Percentiles rank a stretch among this genome's conserved stretches.
Conservation (phyloP, 1,139 yeast genomes). For the Blastobotrys persicus region DNA sequence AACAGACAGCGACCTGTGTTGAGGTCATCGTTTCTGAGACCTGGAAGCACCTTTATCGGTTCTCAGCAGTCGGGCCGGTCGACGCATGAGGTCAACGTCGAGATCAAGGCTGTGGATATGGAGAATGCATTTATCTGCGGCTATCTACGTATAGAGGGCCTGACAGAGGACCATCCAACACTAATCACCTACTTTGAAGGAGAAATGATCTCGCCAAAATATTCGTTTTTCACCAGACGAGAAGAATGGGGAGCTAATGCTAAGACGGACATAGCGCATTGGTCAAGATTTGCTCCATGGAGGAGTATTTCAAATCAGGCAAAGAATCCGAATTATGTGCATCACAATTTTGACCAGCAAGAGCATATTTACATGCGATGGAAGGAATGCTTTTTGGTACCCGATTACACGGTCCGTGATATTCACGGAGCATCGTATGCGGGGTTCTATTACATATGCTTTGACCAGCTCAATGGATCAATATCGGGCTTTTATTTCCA, state of each 20-base stretch:
- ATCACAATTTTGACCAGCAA: constrained; percentile 37
- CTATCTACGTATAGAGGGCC: constrained; percentile 72
- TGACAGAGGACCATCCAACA: constrained; percentile 73
- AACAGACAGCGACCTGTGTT: constrained; percentile 6
- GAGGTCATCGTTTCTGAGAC: constrained; percentile 43
- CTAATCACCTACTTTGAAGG: constrained; percentile 86
- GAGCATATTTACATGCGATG: constrained; percentile 82
- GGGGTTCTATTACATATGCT: constrained; percentile 85
- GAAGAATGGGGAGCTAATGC: constrained; percentile 60
- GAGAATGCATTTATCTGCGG: constrained; percentile 65
- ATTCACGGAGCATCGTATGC: constrained; percentile 80
- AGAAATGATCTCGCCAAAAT: constrained; percentile 68
- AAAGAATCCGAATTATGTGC: constrained; percentile 33
- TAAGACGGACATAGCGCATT: constrained; percentile 76
- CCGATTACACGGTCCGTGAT: constrained; percentile 65
- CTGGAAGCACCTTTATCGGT: constrained; percentile 65
- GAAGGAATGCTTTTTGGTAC: constrained; percentile 86
- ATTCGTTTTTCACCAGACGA: constrained; percentile 48
- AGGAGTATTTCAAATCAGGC: constrained; percentile 39
- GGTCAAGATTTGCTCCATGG: constrained; percentile 75
- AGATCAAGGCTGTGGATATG: constrained; percentile 66
- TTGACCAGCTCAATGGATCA: constrained; percentile 72
- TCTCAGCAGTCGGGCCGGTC: constrained; percentile 71
- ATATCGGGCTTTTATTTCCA: constrained; percentile 82
- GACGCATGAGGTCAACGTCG: constrained; percentile 69